phyloP scores from a whole-genome alignment of 495 filamentous ascomycete species.

The Cryomyces antarcticus region DNA sequence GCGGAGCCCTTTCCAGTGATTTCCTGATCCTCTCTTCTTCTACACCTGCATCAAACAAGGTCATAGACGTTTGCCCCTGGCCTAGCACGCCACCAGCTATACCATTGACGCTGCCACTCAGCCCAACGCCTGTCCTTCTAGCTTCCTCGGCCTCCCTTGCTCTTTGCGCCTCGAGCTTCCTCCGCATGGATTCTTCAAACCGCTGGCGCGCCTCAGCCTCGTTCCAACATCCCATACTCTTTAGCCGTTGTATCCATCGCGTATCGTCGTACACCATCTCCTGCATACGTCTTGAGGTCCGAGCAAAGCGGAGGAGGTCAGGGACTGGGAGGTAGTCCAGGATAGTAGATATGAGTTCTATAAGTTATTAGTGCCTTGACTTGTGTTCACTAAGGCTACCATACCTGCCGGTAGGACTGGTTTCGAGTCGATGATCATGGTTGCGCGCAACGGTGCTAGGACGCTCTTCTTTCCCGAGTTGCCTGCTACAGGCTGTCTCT shows the following conservation, averaged over 20 bases:
- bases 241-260: slow-evolving; percentile 71
- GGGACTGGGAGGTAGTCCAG: slow-evolving; percentile 72
- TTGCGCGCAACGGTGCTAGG: slow-evolving; percentile 51
- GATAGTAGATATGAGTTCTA: slow-evolving; percentile 76
- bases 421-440: slow-evolving; percentile 55
- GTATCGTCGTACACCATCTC: slow-evolving; percentile 99
- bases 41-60: slow-evolving; percentile 50
- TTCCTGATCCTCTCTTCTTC: slow-evolving; percentile 28
- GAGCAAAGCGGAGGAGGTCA: slow-evolving; percentile 72
- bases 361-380: background rate
- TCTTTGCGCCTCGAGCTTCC: slow-evolving; percentile 39
- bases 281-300: slow-evolving; percentile 67
- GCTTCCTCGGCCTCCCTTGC: slow-evolving; percentile 30
- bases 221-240: slow-evolving; percentile 80
- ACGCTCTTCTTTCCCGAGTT: slow-evolving; percentile 35
- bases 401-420: slow-evolving; percentile 62
- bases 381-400: slow-evolving; percentile 2
- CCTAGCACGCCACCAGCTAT: slow-evolving; percentile 6
- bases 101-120: slow-evolving; percentile 19
- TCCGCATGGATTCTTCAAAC: slow-evolving; percentile 52
- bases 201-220: slow-evolving; percentile 64
- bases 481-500: slow-evolving; percentile 31
- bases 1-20: slow-evolving; percentile 8
- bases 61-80: slow-evolving; percentile 21
- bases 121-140: slow-evolving; percentile 17